Evolutionary conservation across 352 stramenopile species (phyloP).

Genomic region (Elongisporangium prolatum): DNA sequence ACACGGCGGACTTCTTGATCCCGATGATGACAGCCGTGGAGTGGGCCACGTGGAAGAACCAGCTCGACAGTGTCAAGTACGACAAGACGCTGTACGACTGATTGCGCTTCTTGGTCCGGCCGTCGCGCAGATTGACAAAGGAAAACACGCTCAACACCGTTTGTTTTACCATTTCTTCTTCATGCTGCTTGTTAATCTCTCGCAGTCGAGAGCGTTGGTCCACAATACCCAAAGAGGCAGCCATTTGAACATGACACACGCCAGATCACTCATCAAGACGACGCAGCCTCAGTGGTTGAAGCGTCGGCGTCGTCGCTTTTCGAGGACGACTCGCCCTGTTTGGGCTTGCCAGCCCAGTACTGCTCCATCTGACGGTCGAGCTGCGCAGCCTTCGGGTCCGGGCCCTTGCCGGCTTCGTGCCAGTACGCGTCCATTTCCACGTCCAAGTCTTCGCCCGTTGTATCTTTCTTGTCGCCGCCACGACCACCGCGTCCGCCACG

Average conservation of each 20-base stretch:
- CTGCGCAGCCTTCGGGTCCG: slow-evolving; percentile 71
- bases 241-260: neutral
- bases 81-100: slow-evolving; percentile 80
- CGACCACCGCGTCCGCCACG: slow-evolving; percentile 19
- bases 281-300: slow-evolving; percentile 20
- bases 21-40: slow-evolving; percentile 80
- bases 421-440: slow-evolving; percentile 89
- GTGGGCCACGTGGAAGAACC: slow-evolving; percentile 81
- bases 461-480: slow-evolving; percentile 35
- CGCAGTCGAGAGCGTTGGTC: neutral
- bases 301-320: slow-evolving; percentile 16
- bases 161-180: neutral
- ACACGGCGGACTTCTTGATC: slow-evolving; percentile 70
- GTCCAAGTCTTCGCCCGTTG: slow-evolving; percentile 76
- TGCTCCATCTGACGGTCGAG: slow-evolving; percentile 87
- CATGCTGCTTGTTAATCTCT: neutral
- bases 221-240: neutral
- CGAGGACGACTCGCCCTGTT: slow-evolving; percentile 18
- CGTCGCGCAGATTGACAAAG: neutral
- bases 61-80: slow-evolving; percentile 68
- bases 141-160: neutral
- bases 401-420: slow-evolving; percentile 84
- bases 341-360: slow-evolving; percentile 86
- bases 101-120: neutral
- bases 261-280: slow-evolving; percentile 21